A percentile compares a stretch with the other conserved stretches of the same genome.
These are phyloP conservation scores for Aspergillus bertholletiae DNA, from an alignment of 495 filamentous ascomycete genomes.

Conservation along the genomic window DNA sequence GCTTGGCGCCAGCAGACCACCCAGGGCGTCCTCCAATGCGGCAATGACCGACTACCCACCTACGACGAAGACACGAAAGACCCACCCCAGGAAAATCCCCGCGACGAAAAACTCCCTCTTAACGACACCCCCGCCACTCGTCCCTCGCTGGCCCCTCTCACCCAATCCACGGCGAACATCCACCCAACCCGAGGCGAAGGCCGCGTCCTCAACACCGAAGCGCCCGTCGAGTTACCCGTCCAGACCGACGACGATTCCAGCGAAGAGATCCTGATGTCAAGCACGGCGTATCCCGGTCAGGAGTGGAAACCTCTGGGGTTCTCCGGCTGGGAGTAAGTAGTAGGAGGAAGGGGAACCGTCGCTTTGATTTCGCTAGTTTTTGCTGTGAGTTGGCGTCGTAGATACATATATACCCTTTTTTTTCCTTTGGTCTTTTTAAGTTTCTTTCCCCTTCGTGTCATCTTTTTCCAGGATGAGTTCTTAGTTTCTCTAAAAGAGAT, in stretches of 20 bases:
- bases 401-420: conserved; percentile 4
- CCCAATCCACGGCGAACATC: not conserved
- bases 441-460: too few relatives aligned
- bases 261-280: conserved; percentile 64
- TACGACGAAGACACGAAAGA: conserved; percentile 16
- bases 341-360: too few relatives aligned
- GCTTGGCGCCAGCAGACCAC: conserved; percentile 4
- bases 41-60: conserved; percentile 10
- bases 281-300: conserved; percentile 77
- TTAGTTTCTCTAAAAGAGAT: too few relatives aligned
- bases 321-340: conserved; percentile 18
- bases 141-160: not conserved
- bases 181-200: conserved; percentile 25
- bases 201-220: conserved; percentile 18
- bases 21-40: conserved; percentile 6
- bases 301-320: conserved; percentile 66
- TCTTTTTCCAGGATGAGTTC: too few relatives aligned
- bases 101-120: conserved; percentile 1
- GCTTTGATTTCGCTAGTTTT: conserved; percentile 12
- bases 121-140: not conserved
- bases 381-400: too few relatives aligned
- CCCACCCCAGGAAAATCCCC: not conserved
- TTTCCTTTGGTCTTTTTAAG: conserved; percentile 5
- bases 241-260: conserved; percentile 45
- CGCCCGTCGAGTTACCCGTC: conserved; percentile 37